Evolutionary conservation across 352 stramenopile species (phyloP).

Genomic region (Phytophthora pistaciae): DNA sequence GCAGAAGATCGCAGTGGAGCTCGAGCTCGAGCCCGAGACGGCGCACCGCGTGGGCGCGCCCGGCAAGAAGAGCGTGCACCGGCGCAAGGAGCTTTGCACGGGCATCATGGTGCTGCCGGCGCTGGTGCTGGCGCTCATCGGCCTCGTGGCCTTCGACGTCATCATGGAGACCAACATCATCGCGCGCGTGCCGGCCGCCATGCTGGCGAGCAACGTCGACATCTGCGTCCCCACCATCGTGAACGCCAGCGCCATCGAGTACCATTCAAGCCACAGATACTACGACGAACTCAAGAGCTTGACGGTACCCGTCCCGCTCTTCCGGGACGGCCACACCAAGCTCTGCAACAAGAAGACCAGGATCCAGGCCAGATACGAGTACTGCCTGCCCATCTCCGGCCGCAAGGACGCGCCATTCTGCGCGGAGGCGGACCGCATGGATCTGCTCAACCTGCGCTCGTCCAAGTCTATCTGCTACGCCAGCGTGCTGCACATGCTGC

Average conservation of each 20-base stretch:
- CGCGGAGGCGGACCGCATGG: conserved; percentile 47
- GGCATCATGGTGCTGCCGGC: conserved; percentile 14
- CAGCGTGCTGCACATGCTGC: conserved; percentile 62
- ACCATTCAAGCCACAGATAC: conserved; percentile 20
- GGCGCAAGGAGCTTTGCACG: conserved; percentile 19
- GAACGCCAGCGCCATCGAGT: conserved; percentile 22
- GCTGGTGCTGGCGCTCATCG: conserved; percentile 11
- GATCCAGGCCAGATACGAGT: conserved; percentile 20
- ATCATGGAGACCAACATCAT: conserved; percentile 34
- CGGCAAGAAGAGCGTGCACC: conserved; percentile 12
- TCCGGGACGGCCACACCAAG: conserved; percentile 27
- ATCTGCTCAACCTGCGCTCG: conserved; percentile 40
- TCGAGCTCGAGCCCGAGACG: not conserved
- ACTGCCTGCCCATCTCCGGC: conserved; percentile 60
- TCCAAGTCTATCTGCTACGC: conserved; percentile 46
- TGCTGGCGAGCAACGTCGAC: conserved; percentile 3
- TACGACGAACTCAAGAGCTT: conserved; percentile 19
- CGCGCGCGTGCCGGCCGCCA: conserved; percentile 5
- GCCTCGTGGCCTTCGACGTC: conserved; percentile 27
- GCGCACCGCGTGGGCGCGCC: not conserved
- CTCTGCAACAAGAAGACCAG: conserved; percentile 30
- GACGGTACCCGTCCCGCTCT: conserved; percentile 23
- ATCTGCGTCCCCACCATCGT: conserved; percentile 17
- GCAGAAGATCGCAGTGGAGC: not conserved
- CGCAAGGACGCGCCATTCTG: conserved; percentile 57